A percentile compares a stretch with the other conserved stretches of the same genome.
Conservation (phyloP, 2,329 filamentous ascomycete genomes). For the Fusarium siculi region DNA sequence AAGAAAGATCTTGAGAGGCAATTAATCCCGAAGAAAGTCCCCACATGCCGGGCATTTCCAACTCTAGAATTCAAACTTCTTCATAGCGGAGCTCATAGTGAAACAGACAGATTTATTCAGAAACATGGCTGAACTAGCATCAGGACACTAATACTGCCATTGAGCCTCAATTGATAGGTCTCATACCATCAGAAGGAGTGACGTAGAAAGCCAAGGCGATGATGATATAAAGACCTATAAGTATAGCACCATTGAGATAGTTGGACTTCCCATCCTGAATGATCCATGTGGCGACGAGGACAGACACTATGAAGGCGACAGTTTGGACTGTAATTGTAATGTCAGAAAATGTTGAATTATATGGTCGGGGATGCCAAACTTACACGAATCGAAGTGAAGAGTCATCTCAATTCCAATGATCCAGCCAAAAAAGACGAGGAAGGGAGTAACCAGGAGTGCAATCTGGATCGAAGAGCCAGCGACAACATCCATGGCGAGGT, state of each 20-base stretch:
- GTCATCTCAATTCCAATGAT: constrained; percentile 78
- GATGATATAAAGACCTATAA: constrained; percentile 64
- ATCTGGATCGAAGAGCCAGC: constrained; percentile 87
- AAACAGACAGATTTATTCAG: too few relatives aligned
- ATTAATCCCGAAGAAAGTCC: too few relatives aligned
- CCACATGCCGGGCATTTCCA: too few relatives aligned
- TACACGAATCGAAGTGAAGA: constrained; percentile 76
- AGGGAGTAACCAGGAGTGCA: constrained; percentile 81
- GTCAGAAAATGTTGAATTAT: not conserved
- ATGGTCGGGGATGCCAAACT: constrained; percentile 24
- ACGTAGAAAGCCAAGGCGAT: constrained; percentile 71
- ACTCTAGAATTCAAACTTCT: too few relatives aligned
- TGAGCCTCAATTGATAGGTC: constrained; percentile 39
- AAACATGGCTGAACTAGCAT: too few relatives aligned
- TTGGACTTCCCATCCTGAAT: constrained; percentile 86
- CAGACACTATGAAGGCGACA: constrained; percentile 79
- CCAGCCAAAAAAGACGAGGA: constrained; percentile 84
- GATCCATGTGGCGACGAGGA: constrained; percentile 78
- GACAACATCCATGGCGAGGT: constrained; percentile 79
- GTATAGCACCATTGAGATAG: constrained; percentile 83
- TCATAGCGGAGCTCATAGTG: too few relatives aligned
- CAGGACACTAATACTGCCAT: too few relatives aligned
- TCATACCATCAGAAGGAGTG: constrained; percentile 61
- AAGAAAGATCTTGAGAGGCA: too few relatives aligned
- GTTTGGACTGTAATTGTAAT: constrained; percentile 68